Evolutionary conservation across 176 grass and related monocot species (phyloP), one percentile per base, ranked within the genome.

Genomic region (Eleusine indica): DNA sequence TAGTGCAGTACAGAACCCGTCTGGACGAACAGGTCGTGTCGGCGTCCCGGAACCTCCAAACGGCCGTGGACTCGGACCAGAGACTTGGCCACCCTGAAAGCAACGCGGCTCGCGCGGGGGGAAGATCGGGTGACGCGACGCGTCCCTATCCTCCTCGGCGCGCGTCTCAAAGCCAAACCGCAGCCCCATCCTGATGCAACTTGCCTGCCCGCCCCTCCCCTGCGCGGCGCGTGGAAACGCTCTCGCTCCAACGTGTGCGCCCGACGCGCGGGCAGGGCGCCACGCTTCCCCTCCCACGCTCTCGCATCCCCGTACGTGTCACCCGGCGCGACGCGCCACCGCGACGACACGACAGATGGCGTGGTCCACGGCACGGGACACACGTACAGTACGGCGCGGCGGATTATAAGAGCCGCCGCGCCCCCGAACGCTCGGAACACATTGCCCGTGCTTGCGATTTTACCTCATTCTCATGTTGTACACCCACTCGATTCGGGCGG

Each of bases 391-490:
- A 60, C 52, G 29, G 63, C 5, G 1, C 64, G 30, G 30, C 42
- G 17, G 11, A n/a, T 67, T 84, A 84, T 49, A 84, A 70, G 0
- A 19, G 7, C 6, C 6, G 7, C 18, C 29, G 4, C 16, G 12
- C 3, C 19, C 28, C 81, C 38, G 28, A 10, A 6, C 25, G 9
- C 54, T 3, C 1, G 12, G 22, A 66, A 71, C 66, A 0, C 74
- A 56, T 10, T 29, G 42, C 64, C 29, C 29, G 37, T 19, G 2
- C 29, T 6, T 68, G 25, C 13, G 62, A 35, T 35, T 35, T 9
- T 1, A 3, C 6, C 14, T 15, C 6, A 60, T 0, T 62, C 88
- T 48, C 66, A 90, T 90, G 84, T 75, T 90, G 84, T 75, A 86
- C 84, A 73, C 80, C 0, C 21, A 68, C 88, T 79, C 80, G 4